These are phyloP conservation scores for Cordyceps cateniannulata DNA, from an alignment of 2,329 filamentous ascomycete genomes.

Conservation along the genomic window DNA sequence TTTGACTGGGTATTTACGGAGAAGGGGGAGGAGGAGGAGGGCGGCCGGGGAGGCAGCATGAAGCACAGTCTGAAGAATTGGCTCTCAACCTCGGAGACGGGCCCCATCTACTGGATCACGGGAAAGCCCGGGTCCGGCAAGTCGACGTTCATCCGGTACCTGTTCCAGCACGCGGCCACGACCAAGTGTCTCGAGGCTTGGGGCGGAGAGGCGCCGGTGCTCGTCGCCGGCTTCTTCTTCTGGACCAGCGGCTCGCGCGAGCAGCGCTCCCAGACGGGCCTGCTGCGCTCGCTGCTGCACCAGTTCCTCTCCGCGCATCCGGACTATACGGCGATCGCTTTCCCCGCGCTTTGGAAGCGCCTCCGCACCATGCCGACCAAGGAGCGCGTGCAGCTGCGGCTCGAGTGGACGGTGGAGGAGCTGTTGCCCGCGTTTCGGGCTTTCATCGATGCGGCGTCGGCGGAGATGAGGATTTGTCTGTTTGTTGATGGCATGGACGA, in stretches of 20 bases:
- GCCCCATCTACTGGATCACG: conserved; percentile 30
- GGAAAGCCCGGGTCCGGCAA: conserved; percentile 41
- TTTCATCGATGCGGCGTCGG: conserved; percentile 19
- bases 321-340: conserved; percentile 19
- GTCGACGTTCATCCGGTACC: conserved; percentile 37
- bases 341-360: conserved; percentile 24
- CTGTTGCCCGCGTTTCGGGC: conserved; percentile 21
- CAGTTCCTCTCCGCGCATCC: conserved; percentile 25
- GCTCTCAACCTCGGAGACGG: conserved; percentile 18
- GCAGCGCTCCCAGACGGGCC: conserved; percentile 30
- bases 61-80: conserved; percentile 21
- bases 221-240: conserved; percentile 37
- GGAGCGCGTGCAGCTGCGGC: conserved; percentile 22
- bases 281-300: conserved; percentile 30
- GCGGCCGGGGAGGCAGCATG: background rate
- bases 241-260: conserved; percentile 35
- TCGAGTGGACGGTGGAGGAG: conserved; percentile 26
- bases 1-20: conserved; percentile 32
- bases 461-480: conserved; percentile 20
- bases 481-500: conserved; percentile 30
- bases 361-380: conserved; percentile 23
- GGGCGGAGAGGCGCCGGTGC: conserved; percentile 21
- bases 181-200: conserved; percentile 19
- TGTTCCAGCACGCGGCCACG: conserved; percentile 21
- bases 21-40: background rate